Evolutionary conservation across 2,329 filamentous ascomycete species (phyloP).

Genomic region (Scytalidium sp.): DNA sequence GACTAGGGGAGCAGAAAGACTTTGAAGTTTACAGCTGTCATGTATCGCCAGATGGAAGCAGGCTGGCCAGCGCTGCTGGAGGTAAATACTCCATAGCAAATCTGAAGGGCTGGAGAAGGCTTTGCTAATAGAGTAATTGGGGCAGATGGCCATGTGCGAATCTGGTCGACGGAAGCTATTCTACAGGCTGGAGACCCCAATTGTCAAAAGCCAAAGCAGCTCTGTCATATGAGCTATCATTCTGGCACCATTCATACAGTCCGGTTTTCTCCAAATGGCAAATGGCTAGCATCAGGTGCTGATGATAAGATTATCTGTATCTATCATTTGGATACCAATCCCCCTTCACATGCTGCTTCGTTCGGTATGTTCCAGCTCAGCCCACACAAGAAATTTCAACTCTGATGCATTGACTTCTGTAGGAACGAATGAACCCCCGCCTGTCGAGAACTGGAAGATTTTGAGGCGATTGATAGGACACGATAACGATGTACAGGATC

Average conservation of each 20-base stretch:
- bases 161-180: conserved; percentile 96
- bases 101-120: conserved; percentile 1
- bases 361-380: conserved; percentile 59
- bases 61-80: conserved; percentile 91
- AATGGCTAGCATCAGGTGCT: conserved; percentile 93
- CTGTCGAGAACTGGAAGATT: conserved; percentile 97
- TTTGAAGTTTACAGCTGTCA: conserved; percentile 99
- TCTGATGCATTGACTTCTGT: conserved; percentile 9
- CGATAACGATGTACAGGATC: conserved; percentile 97
- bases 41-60: conserved; percentile 88
- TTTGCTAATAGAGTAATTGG: conserved; percentile 17
- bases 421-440: conserved; percentile 82
- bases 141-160: conserved; percentile 88
- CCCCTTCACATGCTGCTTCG: conserved; percentile 70
- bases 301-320: conserved; percentile 99
- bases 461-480: conserved; percentile 91
- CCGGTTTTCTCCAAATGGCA: conserved; percentile 91
- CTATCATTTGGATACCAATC: conserved; percentile 78
- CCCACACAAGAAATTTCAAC: conserved; percentile 12
- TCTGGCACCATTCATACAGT: conserved; percentile 97
- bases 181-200: conserved; percentile 71
- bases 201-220: conserved; percentile 80
- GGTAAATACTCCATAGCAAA: conserved; percentile 47
- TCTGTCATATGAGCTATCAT: conserved; percentile 98
- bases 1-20: conserved; percentile 86